Evolutionary conservation across 108 stramenopile genomes (phyloP), one percentile per base, ranked within the genome.

Genomic region (Cylindrotheca closterium): DNA sequence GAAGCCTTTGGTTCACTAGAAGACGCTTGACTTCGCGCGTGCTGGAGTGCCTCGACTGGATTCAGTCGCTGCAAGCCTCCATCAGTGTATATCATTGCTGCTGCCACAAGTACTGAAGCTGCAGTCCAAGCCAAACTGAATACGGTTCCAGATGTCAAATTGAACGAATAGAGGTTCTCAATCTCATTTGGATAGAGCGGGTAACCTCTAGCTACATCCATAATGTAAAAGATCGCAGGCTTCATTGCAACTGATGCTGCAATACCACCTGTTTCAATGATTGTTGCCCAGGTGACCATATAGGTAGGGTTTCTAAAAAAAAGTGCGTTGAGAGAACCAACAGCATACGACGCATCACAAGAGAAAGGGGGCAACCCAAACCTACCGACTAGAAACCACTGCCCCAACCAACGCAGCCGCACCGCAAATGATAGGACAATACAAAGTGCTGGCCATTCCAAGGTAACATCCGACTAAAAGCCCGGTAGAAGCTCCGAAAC

Each of bases 201-300:
- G 53, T 75, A 75, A 18, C 82, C 82, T 26, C 74, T 54, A 1
- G 71, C 68, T 46, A 83, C 56, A 31, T 75, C 74, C 78, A 79
- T 76, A 10, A 79, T 28, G 63, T 54, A 75, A 24, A 55, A 59
- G 51, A 34, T 24, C 31, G 57, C 63, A 15, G 55, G 63, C 58
- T 78, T 76, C 22, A 71, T 34, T 17, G 68, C 87, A 21, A 91
- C 66, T 22, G 68, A 71, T 30, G 78, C 58, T 5, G 70, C 74
- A 1, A 84, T 42, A 22, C 72, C 84, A 50, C 93, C 93, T 7
- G 71, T 55, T 37, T 81, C 77, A 23, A 94, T 54, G 37, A 88
- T 71, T 18, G 80, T 82, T 19, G 82, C 71, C n/a, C 78, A 51
- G 8, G 82, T 64, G 0, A 82, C 71, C 25, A 87, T 63, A 22